These are phyloP conservation scores for Fusarium buharicum DNA, from an alignment of 2,329 filamentous ascomycete genomes.

Conservation along the genomic window DNA sequence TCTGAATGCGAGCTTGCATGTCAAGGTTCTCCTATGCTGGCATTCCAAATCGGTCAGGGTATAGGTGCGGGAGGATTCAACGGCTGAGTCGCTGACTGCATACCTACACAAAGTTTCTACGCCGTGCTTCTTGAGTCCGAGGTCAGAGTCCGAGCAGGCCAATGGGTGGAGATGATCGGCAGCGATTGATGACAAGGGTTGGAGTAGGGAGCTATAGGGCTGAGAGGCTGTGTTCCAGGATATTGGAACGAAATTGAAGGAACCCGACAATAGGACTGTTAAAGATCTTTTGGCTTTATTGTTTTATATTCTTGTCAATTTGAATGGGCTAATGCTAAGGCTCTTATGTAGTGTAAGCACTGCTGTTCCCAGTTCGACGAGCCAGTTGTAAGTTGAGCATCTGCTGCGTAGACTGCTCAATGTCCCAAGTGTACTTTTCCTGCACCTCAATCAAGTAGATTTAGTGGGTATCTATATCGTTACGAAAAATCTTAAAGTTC, in stretches of 20 bases:
- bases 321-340: fast-evolving
- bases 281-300: neutral
- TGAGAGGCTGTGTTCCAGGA: constrained; percentile 4
- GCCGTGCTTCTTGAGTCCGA: constrained; percentile 20
- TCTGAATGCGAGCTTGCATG: constrained; percentile 15
- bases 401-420: no score
- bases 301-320: neutral
- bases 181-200: neutral
- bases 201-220: constrained; percentile 11
- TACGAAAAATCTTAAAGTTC: no score
- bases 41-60: neutral
- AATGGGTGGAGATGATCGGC: constrained; percentile 19
- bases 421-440: no score
- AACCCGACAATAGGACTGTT: no score
- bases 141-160: constrained; percentile 34
- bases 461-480: no score
- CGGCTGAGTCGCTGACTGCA: neutral
- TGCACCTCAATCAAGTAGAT: no score
- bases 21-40: no score
- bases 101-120: neutral
- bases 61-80: constrained; percentile 6
- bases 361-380: no score
- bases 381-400: no score
- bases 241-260: no score
- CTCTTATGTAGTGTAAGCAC: no score